A percentile compares a stretch with the other conserved stretches of the same genome.
Conservation (phyloP, 2,329 filamentous ascomycete species). For the Paecilomyces fulvus region DNA sequence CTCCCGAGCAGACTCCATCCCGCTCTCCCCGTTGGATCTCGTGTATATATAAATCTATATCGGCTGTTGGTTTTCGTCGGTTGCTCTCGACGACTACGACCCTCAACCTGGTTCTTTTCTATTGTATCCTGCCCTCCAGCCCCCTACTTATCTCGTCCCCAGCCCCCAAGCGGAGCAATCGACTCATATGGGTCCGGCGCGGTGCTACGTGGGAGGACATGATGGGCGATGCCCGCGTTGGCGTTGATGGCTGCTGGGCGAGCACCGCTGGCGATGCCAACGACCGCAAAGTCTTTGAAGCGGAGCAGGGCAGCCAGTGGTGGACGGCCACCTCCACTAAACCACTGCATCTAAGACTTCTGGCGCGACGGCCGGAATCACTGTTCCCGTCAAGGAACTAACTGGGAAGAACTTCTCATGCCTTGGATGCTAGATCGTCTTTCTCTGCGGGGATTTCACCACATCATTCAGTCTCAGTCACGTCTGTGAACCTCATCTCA, state of each 20-base stretch:
- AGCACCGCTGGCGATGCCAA: neutral
- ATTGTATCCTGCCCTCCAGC: neutral
- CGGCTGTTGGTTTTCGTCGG: neutral
- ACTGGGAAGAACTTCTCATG: neutral
- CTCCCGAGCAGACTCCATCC: constrained; percentile 21
- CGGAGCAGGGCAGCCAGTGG: neutral
- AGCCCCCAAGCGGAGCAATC: neutral
- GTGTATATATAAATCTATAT: neutral
- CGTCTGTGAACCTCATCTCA: neutral
- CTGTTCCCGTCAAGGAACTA: neutral
- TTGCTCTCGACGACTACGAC: neutral
- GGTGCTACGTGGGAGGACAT: neutral
- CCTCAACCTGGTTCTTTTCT: neutral
- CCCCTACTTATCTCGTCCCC: neutral
- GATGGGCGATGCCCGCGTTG: neutral
- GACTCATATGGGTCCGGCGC: neutral
- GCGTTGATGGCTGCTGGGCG: neutral
- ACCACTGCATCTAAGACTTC: neutral
- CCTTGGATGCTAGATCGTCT: neutral
- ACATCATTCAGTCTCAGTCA: neutral
- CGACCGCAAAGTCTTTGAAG: neutral
- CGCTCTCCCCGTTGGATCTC: neutral
- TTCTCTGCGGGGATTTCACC: neutral
- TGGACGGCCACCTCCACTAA: neutral
- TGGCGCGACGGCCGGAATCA: neutral